Evolutionary conservation across 202 grass and related monocot genomes (phyloP), one percentile per base, ranked within the genome.

Genomic region (Digitaria exilis): DNA sequence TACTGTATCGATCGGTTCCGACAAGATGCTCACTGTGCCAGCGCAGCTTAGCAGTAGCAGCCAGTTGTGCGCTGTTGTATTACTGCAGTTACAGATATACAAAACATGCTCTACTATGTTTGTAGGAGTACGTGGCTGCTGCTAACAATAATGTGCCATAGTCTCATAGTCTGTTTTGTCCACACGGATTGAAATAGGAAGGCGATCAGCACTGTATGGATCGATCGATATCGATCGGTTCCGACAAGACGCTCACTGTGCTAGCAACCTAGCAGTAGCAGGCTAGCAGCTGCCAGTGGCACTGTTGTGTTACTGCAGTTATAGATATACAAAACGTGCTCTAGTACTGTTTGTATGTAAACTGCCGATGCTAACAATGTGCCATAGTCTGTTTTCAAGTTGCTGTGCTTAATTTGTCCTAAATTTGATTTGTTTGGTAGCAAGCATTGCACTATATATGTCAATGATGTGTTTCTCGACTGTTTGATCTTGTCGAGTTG

Each of bases 1-100:
- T n/a, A 56, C 54, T 81, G 77, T 85, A 24, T 5, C 54, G 48
- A 44, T n/a, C n/a, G n/a, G n/a, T 76, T 65, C 70, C 82, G 82
- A 85, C 82, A 85, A 89, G 5, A 50, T 1, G 39, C 37, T 1
- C 1, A 48, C 75, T 84, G 52, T 63, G 8, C 19, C 26, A n/a
- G n/a, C n/a, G 11, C 11, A 45, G n/a, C n/a, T n/a, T n/a, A n/a
- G n/a, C n/a, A n/a, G n/a, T n/a, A n/a, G n/a, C n/a, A n/a, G 37
- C 37, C 2, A 45, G 11, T 14, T n/a, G n/a, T 9, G 9, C 16
- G 6, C 12, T 48, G 29, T 72, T 19, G 3, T 59, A 16, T 7
- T 22, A 18, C 18, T 60, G 79, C 39, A 60, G 16, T 35, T 45
- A 30, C 24, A 42, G 9, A 45, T 45, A 45, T 45, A 45, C 10